These are phyloP conservation scores for Lasiosphaeris hirsuta DNA, from an alignment of 495 filamentous ascomycete species.

Conservation along the genomic window DNA sequence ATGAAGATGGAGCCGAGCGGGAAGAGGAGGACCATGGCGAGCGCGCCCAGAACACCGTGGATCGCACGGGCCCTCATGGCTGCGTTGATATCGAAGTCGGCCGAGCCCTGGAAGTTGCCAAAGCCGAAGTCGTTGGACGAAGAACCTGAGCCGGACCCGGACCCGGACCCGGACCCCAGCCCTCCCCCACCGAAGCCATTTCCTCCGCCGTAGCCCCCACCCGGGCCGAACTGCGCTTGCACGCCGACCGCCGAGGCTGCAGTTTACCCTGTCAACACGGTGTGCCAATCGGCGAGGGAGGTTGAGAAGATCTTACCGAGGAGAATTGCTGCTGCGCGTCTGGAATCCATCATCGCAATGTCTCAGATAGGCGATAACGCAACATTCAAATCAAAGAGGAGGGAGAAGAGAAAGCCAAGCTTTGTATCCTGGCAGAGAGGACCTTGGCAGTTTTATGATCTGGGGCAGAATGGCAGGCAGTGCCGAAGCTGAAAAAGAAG, in stretches of 20 bases:
- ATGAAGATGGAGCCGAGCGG: slow-evolving; percentile 53
- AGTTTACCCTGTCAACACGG: not conserved
- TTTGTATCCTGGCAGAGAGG: too few relatives aligned
- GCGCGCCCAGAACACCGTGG: slow-evolving; percentile 37
- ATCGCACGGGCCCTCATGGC: slow-evolving; percentile 24
- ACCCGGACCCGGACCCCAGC: not conserved
- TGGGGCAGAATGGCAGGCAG: too few relatives aligned
- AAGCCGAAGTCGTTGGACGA: not conserved
- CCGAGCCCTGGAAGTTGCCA: slow-evolving; percentile 10
- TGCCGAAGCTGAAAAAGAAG: not conserved
- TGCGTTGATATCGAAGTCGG: slow-evolving; percentile 23
- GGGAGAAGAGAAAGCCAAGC: too few relatives aligned
- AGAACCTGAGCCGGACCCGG: slow-evolving; percentile 13
- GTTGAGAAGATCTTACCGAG: not conserved
- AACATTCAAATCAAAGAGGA: too few relatives aligned
- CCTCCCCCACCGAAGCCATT: not conserved
- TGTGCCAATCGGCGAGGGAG: not conserved
- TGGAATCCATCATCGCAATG: slow-evolving; percentile 19
- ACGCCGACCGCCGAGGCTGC: slow-evolving; percentile 7
- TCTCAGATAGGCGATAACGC: too few relatives aligned
- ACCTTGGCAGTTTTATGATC: too few relatives aligned
- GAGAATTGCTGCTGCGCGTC: not conserved
- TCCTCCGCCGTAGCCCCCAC: not conserved
- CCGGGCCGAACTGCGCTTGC: slow-evolving; percentile 5
- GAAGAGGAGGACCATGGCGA: slow-evolving; percentile 49